phyloP scores from a whole-genome alignment of 768 basidiomycete genomes.

The Boletus rubescentipes region DNA sequence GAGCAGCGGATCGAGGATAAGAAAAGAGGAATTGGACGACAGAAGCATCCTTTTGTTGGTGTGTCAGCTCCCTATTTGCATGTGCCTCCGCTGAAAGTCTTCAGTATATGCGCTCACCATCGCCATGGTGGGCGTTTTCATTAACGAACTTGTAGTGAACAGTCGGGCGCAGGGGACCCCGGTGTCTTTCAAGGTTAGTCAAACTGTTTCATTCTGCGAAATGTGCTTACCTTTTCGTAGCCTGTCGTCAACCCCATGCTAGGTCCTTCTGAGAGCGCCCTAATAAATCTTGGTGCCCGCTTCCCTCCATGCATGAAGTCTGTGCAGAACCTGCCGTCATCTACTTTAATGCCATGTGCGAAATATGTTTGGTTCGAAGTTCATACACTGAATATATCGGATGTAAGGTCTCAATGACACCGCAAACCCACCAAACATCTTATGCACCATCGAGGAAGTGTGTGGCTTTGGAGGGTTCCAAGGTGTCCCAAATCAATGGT shows the following conservation, averaged over 20 bases:
- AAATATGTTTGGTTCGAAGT: conserved; percentile 9
- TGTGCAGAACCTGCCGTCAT: conserved; percentile 54
- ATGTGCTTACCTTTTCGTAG: conserved; percentile 36
- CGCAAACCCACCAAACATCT: conserved; percentile 64
- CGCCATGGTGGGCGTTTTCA: conserved; percentile 71
- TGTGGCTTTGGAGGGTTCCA: conserved; percentile 86
- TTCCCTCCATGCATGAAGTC: conserved; percentile 92
- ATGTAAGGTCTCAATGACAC: conserved; percentile 76
- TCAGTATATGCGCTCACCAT: conserved; percentile 63
- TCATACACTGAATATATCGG: conserved; percentile 3
- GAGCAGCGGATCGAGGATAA: conserved; percentile 88
- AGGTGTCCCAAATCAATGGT: conserved; percentile 53
- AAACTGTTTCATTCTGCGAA: neutral
- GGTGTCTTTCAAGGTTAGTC: conserved; percentile 75
- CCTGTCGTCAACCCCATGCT: conserved; percentile 88
- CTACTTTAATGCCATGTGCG: conserved; percentile 60
- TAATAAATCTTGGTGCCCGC: conserved; percentile 88
- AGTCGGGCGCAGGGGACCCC: conserved; percentile 73
- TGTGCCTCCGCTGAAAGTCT: conserved; percentile 1
- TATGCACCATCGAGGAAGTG: conserved; percentile 77
- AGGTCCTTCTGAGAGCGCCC: conserved; percentile 79
- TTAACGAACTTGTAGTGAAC: conserved; percentile 85
- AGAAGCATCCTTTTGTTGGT: conserved; percentile 80
- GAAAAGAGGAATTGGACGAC: conserved; percentile 79
- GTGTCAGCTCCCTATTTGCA: conserved; percentile 20